Evolutionary conservation across 2,329 filamentous ascomycete genomes (phyloP).

Genomic region (Trichoderma sp.): DNA sequence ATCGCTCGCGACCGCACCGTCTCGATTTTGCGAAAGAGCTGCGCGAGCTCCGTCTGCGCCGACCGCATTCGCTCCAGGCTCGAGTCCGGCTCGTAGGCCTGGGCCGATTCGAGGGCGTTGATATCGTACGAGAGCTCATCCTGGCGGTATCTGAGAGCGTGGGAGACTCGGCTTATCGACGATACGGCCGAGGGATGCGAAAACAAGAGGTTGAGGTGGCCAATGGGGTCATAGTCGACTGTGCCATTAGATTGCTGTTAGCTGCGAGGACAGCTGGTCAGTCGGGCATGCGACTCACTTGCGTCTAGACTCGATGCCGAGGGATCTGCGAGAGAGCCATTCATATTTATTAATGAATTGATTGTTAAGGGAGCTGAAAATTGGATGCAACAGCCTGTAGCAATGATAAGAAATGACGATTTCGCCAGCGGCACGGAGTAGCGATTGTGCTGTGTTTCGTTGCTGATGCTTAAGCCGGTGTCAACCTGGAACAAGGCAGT

Average conservation of each 20-base stretch:
- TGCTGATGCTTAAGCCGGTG: constrained; percentile 12
- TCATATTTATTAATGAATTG: constrained; percentile 38
- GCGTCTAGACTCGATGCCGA: constrained; percentile 48
- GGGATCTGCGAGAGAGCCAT: constrained; percentile 40
- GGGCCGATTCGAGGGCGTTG: constrained; percentile 68
- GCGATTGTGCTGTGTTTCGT: background rate
- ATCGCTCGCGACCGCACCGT: constrained; percentile 85
- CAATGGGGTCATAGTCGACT: constrained; percentile 86
- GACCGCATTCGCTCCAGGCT: constrained; percentile 89
- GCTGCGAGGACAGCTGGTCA: constrained; percentile 29
- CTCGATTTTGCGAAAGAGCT: constrained; percentile 93
- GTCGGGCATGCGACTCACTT: constrained; percentile 38
- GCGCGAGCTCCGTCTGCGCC: constrained; percentile 84
- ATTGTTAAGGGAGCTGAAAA: background rate
- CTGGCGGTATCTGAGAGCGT: constrained; percentile 72
- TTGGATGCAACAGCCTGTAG: background rate
- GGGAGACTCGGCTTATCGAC: constrained; percentile 73
- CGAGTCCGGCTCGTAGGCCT: constrained; percentile 82
- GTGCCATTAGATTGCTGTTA: constrained; percentile 15
- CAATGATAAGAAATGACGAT: background rate
- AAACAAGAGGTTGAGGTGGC: constrained; percentile 92
- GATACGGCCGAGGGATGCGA: constrained; percentile 82
- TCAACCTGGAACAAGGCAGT: background rate
- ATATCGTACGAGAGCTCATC: constrained; percentile 82
- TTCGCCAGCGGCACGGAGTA: background rate